Evolutionary conservation across 2,329 filamentous ascomycete genomes (phyloP).

Genomic region (Cryphonectria parasitica): DNA sequence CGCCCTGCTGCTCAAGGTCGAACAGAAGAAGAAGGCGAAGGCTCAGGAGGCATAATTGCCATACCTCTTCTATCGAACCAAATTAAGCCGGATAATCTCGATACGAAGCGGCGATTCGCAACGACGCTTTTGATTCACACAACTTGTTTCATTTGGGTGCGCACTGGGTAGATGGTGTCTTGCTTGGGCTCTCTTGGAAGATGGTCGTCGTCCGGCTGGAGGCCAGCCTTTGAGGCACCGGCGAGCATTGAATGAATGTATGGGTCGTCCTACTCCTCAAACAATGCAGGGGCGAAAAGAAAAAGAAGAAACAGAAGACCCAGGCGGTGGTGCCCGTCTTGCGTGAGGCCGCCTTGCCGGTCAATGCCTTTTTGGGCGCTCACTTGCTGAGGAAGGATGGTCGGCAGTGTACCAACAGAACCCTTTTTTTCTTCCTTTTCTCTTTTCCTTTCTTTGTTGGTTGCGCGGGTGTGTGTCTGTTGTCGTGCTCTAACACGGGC

Average conservation of each 20-base stretch:
- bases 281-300: background rate
- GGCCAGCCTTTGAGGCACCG: background rate
- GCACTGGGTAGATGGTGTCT: background rate
- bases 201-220: background rate
- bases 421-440: conserved; percentile 1
- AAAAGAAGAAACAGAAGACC: no score
- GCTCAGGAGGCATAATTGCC: conserved; percentile 39
- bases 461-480: conserved; percentile 5
- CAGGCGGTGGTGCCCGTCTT: background rate
- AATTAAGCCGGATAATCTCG: background rate
- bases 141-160: background rate
- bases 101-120: no score
- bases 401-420: conserved; percentile 25
- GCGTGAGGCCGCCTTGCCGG: background rate
- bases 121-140: conserved; percentile 15
- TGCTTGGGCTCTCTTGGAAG: background rate
- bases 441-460: conserved; percentile 18
- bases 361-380: background rate
- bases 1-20: conserved; percentile 68
- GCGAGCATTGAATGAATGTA: background rate
- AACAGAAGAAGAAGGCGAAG: conserved; percentile 47
- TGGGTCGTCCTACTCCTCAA: background rate
- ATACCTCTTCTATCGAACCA: background rate
- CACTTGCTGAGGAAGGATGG: background rate
- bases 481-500: conserved; percentile 7